Base-by-base conservation (phyloP, 345 rosid species). In the Brassica juncea region DNA sequence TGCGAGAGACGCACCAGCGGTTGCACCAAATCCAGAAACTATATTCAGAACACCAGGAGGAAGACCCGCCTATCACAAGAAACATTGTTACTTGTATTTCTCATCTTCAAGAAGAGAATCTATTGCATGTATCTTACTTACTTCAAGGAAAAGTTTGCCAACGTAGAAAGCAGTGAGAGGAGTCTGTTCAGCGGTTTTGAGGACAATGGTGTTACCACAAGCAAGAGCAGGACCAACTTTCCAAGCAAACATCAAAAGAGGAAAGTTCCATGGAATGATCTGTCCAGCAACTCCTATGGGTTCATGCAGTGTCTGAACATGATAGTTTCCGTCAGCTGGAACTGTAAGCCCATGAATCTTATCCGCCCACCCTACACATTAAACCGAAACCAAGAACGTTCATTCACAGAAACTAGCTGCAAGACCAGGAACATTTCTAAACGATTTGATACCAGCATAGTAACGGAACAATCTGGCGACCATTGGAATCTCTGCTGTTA, bases 1-100 rank as follows among this genome's bases (percentile, higher is more conserved):
- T 1, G 94, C 97, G 31, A 94, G 91, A 65, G 98, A 76, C 37
- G 93, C 89, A 81, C 98, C 98, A 1, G 97, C 97, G 5, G 93
- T 90, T 27, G 90, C 88, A 82, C 98, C 97, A 52, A 54, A 92
- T 63, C 97, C 94, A 57, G 96, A 92, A 81, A 94, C 92, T 28
- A 94, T 74, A 69, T 92, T 94, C 82, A 94, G 60, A 82, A 94
- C 98, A 74, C 98, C 97, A 0, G 91, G 92, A 72, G 98, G 98
- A 72, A 92, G 94, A 77, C 97, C 97, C 23, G 98, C 97, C 97
- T 94, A 82, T 72, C 78, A 70, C 67, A 62, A 63, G 59, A 74
- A 74, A 44, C 35, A 31, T 9, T 68, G 66, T 79, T 66, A 79
- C 64, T 66, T 21, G 42, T 35, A 35, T 35, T 35, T 35, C 4